Evolutionary conservation across 2,329 filamentous ascomycete genomes (phyloP).

Genomic region (Ustulina deusta): DNA sequence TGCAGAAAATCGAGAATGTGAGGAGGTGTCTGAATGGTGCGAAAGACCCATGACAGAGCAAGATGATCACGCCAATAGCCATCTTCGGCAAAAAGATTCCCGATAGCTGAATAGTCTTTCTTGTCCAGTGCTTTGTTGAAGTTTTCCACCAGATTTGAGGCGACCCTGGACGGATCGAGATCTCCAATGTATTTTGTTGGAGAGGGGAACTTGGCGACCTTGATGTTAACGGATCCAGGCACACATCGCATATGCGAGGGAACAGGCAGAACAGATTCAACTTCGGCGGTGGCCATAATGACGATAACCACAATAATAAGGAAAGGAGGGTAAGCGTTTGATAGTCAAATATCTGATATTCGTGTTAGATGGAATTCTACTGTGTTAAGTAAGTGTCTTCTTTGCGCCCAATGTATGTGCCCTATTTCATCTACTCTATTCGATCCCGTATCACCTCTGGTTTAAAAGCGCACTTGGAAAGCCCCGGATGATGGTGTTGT

Average conservation of each 20-base stretch:
- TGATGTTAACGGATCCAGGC: constrained; percentile 25
- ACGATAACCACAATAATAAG: background rate
- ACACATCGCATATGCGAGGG: constrained; percentile 30
- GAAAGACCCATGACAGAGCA: constrained; percentile 25
- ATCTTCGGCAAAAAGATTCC: constrained; percentile 21
- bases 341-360: background rate
- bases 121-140: constrained; percentile 16
- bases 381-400: constrained; percentile 9
- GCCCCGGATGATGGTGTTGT: background rate
- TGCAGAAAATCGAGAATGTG: constrained; percentile 22
- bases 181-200: constrained; percentile 12
- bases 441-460: background rate
- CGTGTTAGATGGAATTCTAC: background rate
- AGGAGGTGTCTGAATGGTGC: constrained; percentile 17
- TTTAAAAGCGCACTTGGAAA: background rate
- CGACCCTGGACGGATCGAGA: constrained; percentile 14
- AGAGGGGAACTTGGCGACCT: constrained; percentile 21
- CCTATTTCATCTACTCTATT: background rate
- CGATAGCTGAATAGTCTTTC: constrained; percentile 11
- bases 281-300: constrained; percentile 22
- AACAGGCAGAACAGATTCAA: constrained; percentile 11
- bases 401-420: background rate
- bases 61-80: constrained; percentile 31
- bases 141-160: constrained; percentile 9
- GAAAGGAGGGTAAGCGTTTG: no score